These are phyloP conservation scores for Ehretia macrophylla DNA, from an alignment of 257 asterid genomes.

Conservation along the genomic window DNA sequence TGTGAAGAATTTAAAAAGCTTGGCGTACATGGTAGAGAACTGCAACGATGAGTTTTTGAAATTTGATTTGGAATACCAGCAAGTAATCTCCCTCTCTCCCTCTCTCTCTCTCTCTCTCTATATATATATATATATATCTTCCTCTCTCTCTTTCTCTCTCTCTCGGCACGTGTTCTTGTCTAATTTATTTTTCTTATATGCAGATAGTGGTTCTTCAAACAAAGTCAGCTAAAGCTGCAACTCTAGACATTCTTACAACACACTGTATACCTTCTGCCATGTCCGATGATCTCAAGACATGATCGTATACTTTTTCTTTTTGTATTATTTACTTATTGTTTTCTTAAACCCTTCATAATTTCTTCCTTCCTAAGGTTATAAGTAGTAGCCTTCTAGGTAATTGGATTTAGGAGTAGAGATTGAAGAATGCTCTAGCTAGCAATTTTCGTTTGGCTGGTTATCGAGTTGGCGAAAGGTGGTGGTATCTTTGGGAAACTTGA, in stretches of 20 bases:
- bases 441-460: no score
- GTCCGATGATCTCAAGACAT: slow-evolving; percentile 78
- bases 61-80: slow-evolving; percentile 87
- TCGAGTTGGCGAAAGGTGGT: no score
- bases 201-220: slow-evolving; percentile 86
- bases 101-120: no score
- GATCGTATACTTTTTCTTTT: no score
- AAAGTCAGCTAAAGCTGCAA: slow-evolving; percentile 76
- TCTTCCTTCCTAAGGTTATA: no score
- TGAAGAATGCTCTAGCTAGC: no score
- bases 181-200: slow-evolving; percentile 2
- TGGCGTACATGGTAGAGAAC: slow-evolving; percentile 85
- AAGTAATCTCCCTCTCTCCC: slow-evolving; percentile 32
- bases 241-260: slow-evolving; percentile 77
- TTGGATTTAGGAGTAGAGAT: no score
- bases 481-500: no score
- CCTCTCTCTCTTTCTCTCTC: not conserved
- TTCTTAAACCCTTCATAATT: no score
- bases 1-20: slow-evolving; percentile 78
- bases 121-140: no score
- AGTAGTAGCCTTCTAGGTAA: no score
- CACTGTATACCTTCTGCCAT: slow-evolving; percentile 92
- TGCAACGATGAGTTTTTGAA: slow-evolving; percentile 71
- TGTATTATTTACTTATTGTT: no score
- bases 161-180: slow-evolving; percentile 4